Percentiles rank a stretch among this genome's conserved stretches.
Evolutionary conservation across 2,329 filamentous ascomycete genomes (phyloP).

Genomic region (Byssochlamys sp.): DNA sequence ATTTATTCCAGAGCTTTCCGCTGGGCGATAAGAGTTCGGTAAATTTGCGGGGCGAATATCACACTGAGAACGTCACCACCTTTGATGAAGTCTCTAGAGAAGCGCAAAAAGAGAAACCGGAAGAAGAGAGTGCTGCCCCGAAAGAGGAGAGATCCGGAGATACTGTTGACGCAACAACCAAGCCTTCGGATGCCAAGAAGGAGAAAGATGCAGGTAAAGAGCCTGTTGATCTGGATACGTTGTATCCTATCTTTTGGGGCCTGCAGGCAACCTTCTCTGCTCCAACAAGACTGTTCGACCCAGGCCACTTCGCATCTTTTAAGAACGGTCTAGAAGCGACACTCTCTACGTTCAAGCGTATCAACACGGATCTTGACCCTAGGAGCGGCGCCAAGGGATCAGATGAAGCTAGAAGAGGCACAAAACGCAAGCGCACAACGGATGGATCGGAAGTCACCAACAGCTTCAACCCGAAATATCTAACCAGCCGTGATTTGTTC

Average conservation of each 20-base stretch:
- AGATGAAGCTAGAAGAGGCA: conserved; percentile 55
- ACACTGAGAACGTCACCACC: conserved; percentile 83
- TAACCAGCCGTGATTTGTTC: conserved; percentile 94
- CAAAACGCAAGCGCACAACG: conserved; percentile 60
- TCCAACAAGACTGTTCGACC: conserved; percentile 70
- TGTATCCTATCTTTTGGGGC: conserved; percentile 92
- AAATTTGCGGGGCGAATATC: conserved; percentile 89
- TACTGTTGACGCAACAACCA: conserved; percentile 14
- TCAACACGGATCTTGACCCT: conserved; percentile 60
- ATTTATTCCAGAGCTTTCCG: conserved; percentile 95
- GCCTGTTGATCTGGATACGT: conserved; percentile 54
- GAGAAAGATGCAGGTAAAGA: conserved; percentile 25
- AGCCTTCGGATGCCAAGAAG: not conserved
- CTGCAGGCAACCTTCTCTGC: conserved; percentile 87
- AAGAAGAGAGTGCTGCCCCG: conserved; percentile 55
- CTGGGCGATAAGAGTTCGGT: conserved; percentile 94
- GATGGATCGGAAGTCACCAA: conserved; percentile 56
- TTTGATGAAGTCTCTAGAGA: conserved; percentile 54
- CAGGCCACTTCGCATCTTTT: conserved; percentile 56
- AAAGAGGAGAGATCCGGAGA: conserved; percentile 26
- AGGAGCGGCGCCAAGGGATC: conserved; percentile 46
- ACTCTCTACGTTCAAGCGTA: conserved; percentile 64
- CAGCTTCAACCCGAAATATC: conserved; percentile 91
- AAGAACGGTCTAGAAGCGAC: conserved; percentile 55
- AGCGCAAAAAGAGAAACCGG: conserved; percentile 41